phyloP scores from a whole-genome alignment of 2,329 filamentous ascomycete genomes.

The Cercospora canescens region DNA sequence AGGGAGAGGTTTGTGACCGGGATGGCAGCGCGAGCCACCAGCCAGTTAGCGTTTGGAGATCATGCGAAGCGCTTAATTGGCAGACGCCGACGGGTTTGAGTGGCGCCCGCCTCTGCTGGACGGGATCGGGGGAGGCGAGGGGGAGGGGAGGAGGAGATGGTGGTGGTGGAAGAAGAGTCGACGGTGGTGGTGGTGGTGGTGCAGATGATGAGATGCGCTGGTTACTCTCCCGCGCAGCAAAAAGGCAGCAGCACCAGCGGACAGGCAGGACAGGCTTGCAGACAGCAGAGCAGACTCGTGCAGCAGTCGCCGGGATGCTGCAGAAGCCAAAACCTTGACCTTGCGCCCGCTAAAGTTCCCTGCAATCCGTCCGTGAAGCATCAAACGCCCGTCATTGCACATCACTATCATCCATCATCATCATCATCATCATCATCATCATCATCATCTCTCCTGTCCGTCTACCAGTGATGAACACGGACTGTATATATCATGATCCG shows the following conservation, averaged over 20 bases:
- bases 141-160: too few species aligned
- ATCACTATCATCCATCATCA: not conserved
- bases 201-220: not conserved
- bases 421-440: too few species aligned
- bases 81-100: not conserved
- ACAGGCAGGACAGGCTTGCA: too few species aligned
- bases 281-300: not conserved
- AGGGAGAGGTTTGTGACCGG: conserved; percentile 8
- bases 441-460: not conserved
- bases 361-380: not conserved
- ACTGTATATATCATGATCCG: too few species aligned
- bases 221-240: not conserved
- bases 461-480: not conserved
- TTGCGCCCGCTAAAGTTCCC: not conserved
- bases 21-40: not conserved
- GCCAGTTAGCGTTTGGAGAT: conserved; percentile 5
- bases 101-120: not conserved
- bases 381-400: not conserved
- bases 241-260: too few species aligned
- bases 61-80: conserved; percentile 4
- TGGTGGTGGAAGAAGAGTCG: too few species aligned
- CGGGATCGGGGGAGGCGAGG: too few species aligned
- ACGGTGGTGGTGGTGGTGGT: not conserved
- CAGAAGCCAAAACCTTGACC: not conserved
- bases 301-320: not conserved